These are phyloP conservation scores for Pterulicium gracile DNA, from an alignment of 1,284 basidiomycete species.

Conservation along the genomic window DNA sequence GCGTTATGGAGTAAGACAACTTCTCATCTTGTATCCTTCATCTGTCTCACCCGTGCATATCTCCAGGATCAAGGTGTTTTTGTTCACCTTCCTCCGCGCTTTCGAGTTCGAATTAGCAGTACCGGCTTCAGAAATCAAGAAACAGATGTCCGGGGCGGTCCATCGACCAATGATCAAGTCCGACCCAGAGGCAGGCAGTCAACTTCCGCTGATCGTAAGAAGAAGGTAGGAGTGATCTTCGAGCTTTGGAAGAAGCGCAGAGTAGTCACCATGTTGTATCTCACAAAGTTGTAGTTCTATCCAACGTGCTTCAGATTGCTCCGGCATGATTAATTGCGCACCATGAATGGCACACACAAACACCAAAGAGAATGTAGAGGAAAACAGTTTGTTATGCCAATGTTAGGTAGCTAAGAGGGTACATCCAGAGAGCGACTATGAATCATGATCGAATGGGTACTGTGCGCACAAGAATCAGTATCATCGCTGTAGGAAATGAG, in stretches of 20 bases:
- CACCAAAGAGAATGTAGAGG: too few relatives aligned
- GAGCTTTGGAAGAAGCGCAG: too few relatives aligned
- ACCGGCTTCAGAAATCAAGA: constrained; percentile 24
- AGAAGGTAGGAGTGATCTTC: too few relatives aligned
- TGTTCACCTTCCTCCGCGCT: constrained; percentile 45
- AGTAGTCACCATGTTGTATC: too few relatives aligned
- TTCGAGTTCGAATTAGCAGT: constrained; percentile 47
- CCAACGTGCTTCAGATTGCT: too few relatives aligned
- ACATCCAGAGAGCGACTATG: constrained; percentile 23
- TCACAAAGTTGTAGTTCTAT: too few relatives aligned
- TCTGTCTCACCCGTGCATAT: neutral
- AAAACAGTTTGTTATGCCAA: too few relatives aligned
- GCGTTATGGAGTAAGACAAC: constrained; percentile 24
- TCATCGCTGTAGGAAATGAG: too few relatives aligned
- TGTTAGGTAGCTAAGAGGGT: too few relatives aligned
- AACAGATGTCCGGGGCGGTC: constrained; percentile 20
- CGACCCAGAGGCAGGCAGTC: constrained; percentile 16
- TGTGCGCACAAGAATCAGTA: constrained; percentile 21
- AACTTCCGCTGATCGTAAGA: constrained; percentile 20
- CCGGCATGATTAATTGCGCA: too few relatives aligned
- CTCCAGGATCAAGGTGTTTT: constrained; percentile 36
- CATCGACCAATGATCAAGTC: constrained; percentile 18
- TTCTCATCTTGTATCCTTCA: constrained; percentile 8
- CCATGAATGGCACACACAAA: too few relatives aligned
- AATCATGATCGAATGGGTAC: constrained; percentile 59